These are phyloP conservation scores for Lenzites betulinus DNA, from an alignment of 768 basidiomycete genomes.

Conservation along the genomic window DNA sequence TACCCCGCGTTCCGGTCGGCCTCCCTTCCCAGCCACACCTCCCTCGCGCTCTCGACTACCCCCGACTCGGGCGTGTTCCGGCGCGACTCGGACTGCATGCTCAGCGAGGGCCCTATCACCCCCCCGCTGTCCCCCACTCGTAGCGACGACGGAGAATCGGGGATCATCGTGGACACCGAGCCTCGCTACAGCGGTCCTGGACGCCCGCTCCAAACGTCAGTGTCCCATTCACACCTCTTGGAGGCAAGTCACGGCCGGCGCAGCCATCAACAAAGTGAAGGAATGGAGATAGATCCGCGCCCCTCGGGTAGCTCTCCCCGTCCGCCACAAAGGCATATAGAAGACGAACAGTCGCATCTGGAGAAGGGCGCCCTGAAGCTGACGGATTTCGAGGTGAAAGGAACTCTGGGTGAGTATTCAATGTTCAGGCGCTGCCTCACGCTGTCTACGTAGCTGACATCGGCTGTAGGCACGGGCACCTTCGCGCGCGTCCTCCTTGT, in stretches of 20 bases:
- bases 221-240: conserved; percentile 1
- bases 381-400: conserved; percentile 80
- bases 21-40: conserved; percentile 28
- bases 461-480: conserved; percentile 81
- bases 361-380: conserved; percentile 57
- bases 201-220: conserved; percentile 12
- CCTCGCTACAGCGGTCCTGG: conserved; percentile 39
- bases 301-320: conserved; percentile 23
- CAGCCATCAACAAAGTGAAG: conserved; percentile 20
- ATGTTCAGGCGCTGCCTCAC: conserved; percentile 22
- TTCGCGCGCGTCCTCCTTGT: conserved; percentile 94
- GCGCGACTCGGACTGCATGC: conserved; percentile 45
- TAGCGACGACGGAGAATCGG: conserved; percentile 41
- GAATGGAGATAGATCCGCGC: conserved; percentile 29
- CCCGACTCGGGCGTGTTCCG: conserved; percentile 26
- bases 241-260: conserved; percentile 11
- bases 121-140: conserved; percentile 67
- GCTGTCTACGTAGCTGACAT: background rate
- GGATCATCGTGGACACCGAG: conserved; percentile 42
- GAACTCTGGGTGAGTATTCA: conserved; percentile 62
- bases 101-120: conserved; percentile 64
- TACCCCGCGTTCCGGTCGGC: conserved; percentile 31
- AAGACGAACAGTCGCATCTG: conserved; percentile 71
- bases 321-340: conserved; percentile 59
- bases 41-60: conserved; percentile 18